These are phyloP conservation scores for Carex parvula DNA, from an alignment of 176 grass and related monocot species.

Conservation along the genomic window DNA sequence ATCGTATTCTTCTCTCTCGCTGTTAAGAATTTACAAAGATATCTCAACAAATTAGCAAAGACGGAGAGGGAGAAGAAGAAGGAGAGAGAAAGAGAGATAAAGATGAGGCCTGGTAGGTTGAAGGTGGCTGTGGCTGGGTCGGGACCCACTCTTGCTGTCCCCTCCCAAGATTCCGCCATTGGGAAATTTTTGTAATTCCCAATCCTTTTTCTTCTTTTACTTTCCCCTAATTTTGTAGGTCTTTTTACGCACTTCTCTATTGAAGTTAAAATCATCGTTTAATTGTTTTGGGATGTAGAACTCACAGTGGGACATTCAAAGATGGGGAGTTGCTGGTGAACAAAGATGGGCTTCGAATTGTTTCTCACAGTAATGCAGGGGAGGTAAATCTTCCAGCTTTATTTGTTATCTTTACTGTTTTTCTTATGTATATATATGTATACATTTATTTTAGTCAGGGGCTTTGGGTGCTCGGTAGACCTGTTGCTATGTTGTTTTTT, in stretches of 20 bases:
- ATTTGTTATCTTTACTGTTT: not conserved
- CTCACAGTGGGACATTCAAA: slow-evolving; percentile 94
- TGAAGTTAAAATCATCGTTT: not conserved
- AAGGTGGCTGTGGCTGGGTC: slow-evolving; percentile 32
- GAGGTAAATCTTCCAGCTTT: slow-evolving; percentile 49
- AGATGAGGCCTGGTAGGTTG: not conserved
- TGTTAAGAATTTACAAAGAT: not conserved
- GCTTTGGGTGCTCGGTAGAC: not conserved
- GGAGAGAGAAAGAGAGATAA: not conserved
- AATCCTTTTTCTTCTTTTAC: not conserved
- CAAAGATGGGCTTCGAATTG: slow-evolving; percentile 92
- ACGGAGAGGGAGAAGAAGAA: not conserved
- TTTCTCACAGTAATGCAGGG: slow-evolving; percentile 64
- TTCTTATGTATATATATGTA: not conserved
- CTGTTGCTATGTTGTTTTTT: not conserved
- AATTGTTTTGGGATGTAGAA: slow-evolving; percentile 38
- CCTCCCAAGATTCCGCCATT: slow-evolving; percentile 60
- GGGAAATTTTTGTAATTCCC: slow-evolving; percentile 70
- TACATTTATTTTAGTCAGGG: not conserved
- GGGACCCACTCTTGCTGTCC: slow-evolving; percentile 44
- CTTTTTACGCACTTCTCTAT: slow-evolving; percentile 3
- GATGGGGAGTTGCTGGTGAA: slow-evolving; percentile 95
- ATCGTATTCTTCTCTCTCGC: not conserved
- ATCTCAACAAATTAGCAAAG: not conserved
- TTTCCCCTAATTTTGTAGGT: not conserved